phyloP scores from a whole-genome alignment of 1,139 yeast species.

The Eremothecium gossypii region DNA sequence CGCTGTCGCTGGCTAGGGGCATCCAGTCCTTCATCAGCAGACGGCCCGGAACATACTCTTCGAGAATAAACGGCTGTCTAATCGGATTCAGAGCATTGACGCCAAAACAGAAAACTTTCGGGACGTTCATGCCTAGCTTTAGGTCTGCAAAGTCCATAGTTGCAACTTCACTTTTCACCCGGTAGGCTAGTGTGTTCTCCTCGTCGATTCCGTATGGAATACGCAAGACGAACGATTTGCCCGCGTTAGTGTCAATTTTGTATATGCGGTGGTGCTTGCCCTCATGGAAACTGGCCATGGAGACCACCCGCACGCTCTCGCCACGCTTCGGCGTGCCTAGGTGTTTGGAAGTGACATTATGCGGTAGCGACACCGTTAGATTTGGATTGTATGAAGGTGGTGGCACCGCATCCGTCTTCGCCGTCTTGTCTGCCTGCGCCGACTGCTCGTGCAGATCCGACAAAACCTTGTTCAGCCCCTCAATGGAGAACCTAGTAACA shows the following conservation, averaged over 20 bases:
- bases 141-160: constrained; percentile 70
- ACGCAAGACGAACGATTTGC: constrained; percentile 60
- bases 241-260: constrained; percentile 54
- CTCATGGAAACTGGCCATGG: constrained; percentile 79
- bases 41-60: constrained; percentile 73
- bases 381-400: constrained; percentile 36
- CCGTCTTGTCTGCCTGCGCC: constrained; percentile 24
- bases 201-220: constrained; percentile 74
- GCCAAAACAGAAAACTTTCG: constrained; percentile 69
- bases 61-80: constrained; percentile 64
- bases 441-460: constrained; percentile 34
- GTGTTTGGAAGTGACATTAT: constrained; percentile 36
- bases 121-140: constrained; percentile 45
- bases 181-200: constrained; percentile 51
- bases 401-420: constrained; percentile 12
- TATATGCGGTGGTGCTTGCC: constrained; percentile 90
- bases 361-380: constrained; percentile 38
- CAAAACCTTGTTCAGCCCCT: constrained; percentile 53
- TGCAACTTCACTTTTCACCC: constrained; percentile 85
- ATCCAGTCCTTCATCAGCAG: constrained; percentile 85
- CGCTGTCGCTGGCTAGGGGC: constrained; percentile 54
- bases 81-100: constrained; percentile 52
- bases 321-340: constrained; percentile 37
- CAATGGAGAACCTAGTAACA: constrained; percentile 73
- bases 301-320: constrained; percentile 46